Base-by-base conservation (phyloP, 2,329 filamentous ascomycete genomes). In the Pseudocercospora crystallina region DNA sequence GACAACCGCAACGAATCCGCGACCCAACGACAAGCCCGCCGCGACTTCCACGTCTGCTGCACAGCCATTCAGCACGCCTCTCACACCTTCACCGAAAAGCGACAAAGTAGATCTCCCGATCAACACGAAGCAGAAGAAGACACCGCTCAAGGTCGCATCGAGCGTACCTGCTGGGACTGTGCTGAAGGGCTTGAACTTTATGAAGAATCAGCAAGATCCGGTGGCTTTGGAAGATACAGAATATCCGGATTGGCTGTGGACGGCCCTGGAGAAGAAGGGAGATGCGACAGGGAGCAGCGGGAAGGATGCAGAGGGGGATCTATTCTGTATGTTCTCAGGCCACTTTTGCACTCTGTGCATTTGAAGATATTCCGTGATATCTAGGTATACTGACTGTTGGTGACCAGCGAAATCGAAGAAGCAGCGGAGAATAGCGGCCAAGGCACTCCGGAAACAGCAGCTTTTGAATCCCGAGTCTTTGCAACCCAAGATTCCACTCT, bases 181-280 rank as follows among this genome's bases (percentile, higher is more conserved):
- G 11, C 75, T 95, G 36, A 83, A 77, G 48, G 89, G 89, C 1
- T 74, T 95, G 49, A 92, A 90, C 70, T 92, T 87, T 71, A 71
- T 85, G 64, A 94, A 94, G 75, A 82, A 81, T 59, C 80, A 80
- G 65, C 73, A 78, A 32, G 88, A 92, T 65, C 89, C 89, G 0
- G 75, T 92, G 5, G 89, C 89, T 8, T 69, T 84, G 62, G 77
- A 83, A 31, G 89, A 95, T 61, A 76, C 83, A 15, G 86, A 87
- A 55, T 95, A 95, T 71, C 89, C 89, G 2, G 76, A 76, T 17
- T 95, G 89, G 89, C 70, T 95, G 55, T 95, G 89, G 89, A 76
- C 72, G 2, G 83, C 87, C 60, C 72, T 94, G 48, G 80, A 71
- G 62, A 73, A 81, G 70, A 82, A 79, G 65, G 44, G 41, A 8